phyloP scores from a whole-genome alignment of 192 early-diverging fungal species.

The Umbelopsis ramanniana region DNA sequence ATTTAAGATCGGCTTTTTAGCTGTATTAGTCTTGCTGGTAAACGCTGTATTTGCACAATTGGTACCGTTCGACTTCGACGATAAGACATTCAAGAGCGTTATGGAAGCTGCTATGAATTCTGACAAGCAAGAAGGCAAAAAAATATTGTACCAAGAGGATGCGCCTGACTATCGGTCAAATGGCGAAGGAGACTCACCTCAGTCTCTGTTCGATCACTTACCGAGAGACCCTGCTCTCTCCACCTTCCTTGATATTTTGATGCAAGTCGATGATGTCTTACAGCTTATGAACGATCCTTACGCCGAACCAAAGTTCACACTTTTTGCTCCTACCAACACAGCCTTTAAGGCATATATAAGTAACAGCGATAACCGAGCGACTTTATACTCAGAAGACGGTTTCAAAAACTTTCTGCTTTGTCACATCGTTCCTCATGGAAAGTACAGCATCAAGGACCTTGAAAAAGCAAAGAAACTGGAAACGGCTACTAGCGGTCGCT shows the following conservation, averaged over 20 bases:
- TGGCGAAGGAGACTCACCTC: constrained; percentile 1
- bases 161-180: constrained; percentile 30
- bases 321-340: constrained; percentile 40
- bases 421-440: constrained; percentile 36
- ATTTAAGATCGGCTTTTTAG: constrained; percentile 17
- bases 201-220: constrained; percentile 42
- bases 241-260: constrained; percentile 41
- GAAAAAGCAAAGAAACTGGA: constrained; percentile 16
- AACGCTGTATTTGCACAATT: constrained; percentile 22
- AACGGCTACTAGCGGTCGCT: constrained; percentile 17
- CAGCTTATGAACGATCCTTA: constrained; percentile 27
- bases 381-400: neutral
- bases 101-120: neutral
- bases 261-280: constrained; percentile 32
- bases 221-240: constrained; percentile 36
- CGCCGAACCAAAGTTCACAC: constrained; percentile 30
- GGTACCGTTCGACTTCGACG: constrained; percentile 6
- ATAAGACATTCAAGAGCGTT: constrained; percentile 2
- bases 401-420: constrained; percentile 31
- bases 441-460: constrained; percentile 19
- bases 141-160: constrained; percentile 30
- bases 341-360: constrained; percentile 29
- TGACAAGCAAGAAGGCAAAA: neutral
- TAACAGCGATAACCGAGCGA: constrained; percentile 3
- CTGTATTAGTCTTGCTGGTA: neutral